Evolutionary conservation across 108 stramenopile species (phyloP).

Genomic region (Cyclotella cryptica): DNA sequence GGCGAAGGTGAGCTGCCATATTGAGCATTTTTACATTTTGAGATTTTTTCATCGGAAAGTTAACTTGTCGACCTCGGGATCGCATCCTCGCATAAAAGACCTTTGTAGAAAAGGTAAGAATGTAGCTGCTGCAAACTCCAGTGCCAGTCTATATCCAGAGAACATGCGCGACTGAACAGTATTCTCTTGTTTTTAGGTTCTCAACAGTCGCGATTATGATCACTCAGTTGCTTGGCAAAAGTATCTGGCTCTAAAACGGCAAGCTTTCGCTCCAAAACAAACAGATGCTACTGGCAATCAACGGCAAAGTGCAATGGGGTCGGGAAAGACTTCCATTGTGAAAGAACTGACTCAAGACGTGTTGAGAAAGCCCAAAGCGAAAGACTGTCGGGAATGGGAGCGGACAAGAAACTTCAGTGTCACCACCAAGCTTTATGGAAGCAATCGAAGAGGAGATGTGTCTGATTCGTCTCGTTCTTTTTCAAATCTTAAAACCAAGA

Average conservation of each 20-base stretch:
- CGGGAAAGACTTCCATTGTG: neutral
- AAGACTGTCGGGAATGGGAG: constrained; percentile 1
- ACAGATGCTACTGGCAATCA: neutral
- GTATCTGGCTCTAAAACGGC: constrained; percentile 7
- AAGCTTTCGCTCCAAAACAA: neutral
- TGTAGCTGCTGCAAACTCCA: too few relatives aligned
- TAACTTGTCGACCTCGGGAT: neutral
- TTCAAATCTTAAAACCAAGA: neutral
- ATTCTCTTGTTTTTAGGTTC: neutral
- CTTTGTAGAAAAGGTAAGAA: constrained; percentile 46
- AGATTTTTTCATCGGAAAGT: neutral
- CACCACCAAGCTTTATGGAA: constrained; percentile 8
- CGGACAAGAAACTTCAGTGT: neutral
- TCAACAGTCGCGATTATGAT: constrained; percentile 24
- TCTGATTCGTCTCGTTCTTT: neutral
- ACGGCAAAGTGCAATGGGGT: neutral
- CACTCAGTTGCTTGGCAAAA: constrained; percentile 33
- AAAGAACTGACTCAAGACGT: neutral
- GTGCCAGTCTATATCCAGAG: too few relatives aligned
- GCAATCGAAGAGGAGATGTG: too few relatives aligned
- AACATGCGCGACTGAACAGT: too few relatives aligned
- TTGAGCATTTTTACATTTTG: neutral
- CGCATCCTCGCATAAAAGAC: constrained; percentile 6
- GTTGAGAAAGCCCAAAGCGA: neutral
- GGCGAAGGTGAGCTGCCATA: constrained; percentile 13